Base-by-base conservation (phyloP, 768 basidiomycete species). In the Leccinum barrowsii region DNA sequence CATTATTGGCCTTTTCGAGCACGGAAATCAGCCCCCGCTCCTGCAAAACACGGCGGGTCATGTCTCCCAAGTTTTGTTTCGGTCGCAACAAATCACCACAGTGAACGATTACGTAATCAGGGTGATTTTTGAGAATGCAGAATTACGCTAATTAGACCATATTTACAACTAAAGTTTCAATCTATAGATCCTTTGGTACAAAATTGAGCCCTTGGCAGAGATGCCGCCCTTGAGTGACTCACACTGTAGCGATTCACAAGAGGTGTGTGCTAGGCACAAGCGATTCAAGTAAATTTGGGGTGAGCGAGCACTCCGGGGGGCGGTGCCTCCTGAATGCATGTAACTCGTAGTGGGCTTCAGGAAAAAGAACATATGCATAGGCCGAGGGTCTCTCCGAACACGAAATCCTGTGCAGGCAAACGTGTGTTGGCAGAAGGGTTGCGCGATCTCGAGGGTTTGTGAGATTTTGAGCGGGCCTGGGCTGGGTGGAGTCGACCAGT, bases 11-110 rank as follows among this genome's bases (percentile, higher is more conserved):
- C 5, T 1, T 1, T 19, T 54, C 21, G 7, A 54, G 21, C 30
- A 54, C 21, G 2, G 30, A 44, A 17, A 54, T 10, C 28, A 54
- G 44, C 12, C 53, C 42, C 4, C 10, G 19, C 59, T 82, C 78
- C 51, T 72, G 60, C 24, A 64, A 40, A 13, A 62, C 55, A 15
- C 10, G 28, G n/a, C 42, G 19, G 17, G 42, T 10, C 42, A 44
- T 44, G n/a, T 44, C 8, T 44, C 42, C 7, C 17, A n/a, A n/a
- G 42, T 19, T 44, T 19, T 8, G 5, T 44, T n/a, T 44, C 4
- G n/a, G 42, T 44, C 3, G n/a, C 17, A n/a, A 2, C 7, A 7
- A n/a, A 44, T 10, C 6, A n/a, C 17, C 2, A n/a, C 7, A 44
- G n/a, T 19, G 42, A 44, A 44, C 3, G 19, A 44, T 44, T 44